Evolutionary conservation across 106 monocot genomes (phyloP).

Genomic region (Allium sativum): DNA sequence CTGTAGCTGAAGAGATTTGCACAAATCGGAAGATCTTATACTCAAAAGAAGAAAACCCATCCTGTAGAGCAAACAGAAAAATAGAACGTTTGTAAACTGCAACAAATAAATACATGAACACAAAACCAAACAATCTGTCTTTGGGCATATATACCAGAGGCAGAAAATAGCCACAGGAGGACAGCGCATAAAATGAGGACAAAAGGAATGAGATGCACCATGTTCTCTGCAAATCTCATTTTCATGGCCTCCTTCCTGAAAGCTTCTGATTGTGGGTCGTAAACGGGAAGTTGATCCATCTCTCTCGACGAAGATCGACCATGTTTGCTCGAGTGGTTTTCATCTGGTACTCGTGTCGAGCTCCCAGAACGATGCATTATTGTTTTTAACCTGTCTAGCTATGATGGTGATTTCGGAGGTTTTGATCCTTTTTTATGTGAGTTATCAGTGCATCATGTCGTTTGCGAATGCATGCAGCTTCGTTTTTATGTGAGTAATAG

Average conservation of each 20-base stretch:
- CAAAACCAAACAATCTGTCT: no score
- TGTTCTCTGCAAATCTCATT: constrained; percentile 21
- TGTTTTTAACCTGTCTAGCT: background rate
- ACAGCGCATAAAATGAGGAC: constrained; percentile 54
- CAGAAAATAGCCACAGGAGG: constrained; percentile 60
- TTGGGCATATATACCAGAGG: background rate
- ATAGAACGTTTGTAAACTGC: no score
- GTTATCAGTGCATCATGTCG: no score
- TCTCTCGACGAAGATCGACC: background rate
- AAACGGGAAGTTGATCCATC: constrained; percentile 20
- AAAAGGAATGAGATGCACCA: constrained; percentile 55
- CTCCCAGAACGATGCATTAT: constrained; percentile 24
- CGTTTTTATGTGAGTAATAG: no score
- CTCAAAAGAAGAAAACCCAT: no score
- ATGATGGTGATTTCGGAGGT: no score
- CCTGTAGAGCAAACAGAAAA: no score
- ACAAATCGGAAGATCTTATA: no score
- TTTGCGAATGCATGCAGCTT: no score
- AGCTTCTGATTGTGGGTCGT: constrained; percentile 21
- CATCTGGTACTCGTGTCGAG: constrained; percentile 17
- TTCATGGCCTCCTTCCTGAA: constrained; percentile 22
- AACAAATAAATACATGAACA: no score
- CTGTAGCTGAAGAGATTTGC: no score
- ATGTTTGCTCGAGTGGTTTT: constrained; percentile 1
- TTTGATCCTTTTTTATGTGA: no score